Evolutionary conservation across 139 green algal species (phyloP), one percentile per base, ranked within the genome.

Genomic region (Dunaliella sp.): DNA sequence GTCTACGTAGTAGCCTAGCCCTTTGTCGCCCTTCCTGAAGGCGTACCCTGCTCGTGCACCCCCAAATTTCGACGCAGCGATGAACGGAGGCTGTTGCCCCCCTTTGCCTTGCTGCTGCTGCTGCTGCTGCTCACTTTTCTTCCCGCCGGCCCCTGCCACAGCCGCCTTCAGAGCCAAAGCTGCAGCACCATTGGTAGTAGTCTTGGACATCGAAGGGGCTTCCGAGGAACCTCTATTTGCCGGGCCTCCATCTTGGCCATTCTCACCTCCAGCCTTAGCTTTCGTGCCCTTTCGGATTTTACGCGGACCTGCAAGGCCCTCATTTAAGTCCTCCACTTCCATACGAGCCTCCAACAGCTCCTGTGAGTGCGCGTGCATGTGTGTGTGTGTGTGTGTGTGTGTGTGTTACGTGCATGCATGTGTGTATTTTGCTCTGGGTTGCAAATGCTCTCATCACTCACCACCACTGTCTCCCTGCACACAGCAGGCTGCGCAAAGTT

Each of bases 1-100:
- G 34, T 94, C 92, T 3, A 48, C 22, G 36, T 94, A 94, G 59
- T 93, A 94, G 0, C 92, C 92, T 21, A 94, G n/a, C 0, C 92
- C 92, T 84, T 82, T 59, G 0, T 38, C 7, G 0, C 92, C 90
- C 80, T 85, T 88, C 76, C 90, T 93, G 77, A 93, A 94, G 0
- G 77, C 82, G 31, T 88, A 91, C 0, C 92, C 92, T 2, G 77
- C 58, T 76, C 80, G 73, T 0, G 83, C 84, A 1, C 92, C 90
- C 3, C 36, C 77, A 77, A 93, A 95, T 1, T 28, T 72, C 24
- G 75, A 82, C 0, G 77, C 78, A 0, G 88, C 38, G 21, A 90
- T 59, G 82, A 92, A 95, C 38, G n/a, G 36, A 72, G 75, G 38
- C 77, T 36, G 37, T 38, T 31, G 83, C 76, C 1, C 2, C 1